These are phyloP conservation scores for Serendipita indica DNA, from an alignment of 768 basidiomycete genomes.

Conservation along the genomic window DNA sequence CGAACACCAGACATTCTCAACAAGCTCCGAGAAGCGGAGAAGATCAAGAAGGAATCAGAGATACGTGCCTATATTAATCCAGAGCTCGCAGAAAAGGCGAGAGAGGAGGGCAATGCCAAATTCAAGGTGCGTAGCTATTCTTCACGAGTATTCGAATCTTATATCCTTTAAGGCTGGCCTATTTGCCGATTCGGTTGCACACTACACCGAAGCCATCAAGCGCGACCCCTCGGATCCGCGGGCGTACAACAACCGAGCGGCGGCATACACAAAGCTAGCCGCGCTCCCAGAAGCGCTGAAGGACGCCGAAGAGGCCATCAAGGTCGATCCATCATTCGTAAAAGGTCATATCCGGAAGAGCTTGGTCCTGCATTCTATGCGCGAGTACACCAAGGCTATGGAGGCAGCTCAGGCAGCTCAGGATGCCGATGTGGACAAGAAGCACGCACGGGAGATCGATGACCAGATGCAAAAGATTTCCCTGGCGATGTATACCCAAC, in stretches of 20 bases:
- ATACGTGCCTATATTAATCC: constrained; percentile 78
- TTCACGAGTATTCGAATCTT: neutral
- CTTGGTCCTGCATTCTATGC: constrained; percentile 74
- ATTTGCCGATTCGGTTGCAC: constrained; percentile 82
- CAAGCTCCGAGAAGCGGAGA: constrained; percentile 77
- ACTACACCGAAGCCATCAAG: constrained; percentile 93
- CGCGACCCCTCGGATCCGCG: constrained; percentile 78
- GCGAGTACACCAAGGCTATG: constrained; percentile 76
- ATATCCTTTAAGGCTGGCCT: constrained; percentile 38
- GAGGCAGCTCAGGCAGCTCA: constrained; percentile 52
- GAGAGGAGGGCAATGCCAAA: constrained; percentile 81
- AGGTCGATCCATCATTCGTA: constrained; percentile 78
- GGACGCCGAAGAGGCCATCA: constrained; percentile 87
- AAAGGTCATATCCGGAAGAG: constrained; percentile 94
- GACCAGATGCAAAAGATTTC: constrained; percentile 68
- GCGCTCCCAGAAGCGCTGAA: constrained; percentile 93
- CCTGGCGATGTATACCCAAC: constrained; percentile 61
- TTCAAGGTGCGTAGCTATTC: constrained; percentile 47
- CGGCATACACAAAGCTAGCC: constrained; percentile 87
- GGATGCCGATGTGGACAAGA: constrained; percentile 63
- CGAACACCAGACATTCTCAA: constrained; percentile 84
- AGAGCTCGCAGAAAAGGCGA: constrained; percentile 59
- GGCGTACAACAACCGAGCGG: constrained; percentile 97
- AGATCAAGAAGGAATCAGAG: constrained; percentile 56
- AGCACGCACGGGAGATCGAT: constrained; percentile 73